phyloP scores from a whole-genome alignment of 345 rosid species.

The Theobroma cacao region DNA sequence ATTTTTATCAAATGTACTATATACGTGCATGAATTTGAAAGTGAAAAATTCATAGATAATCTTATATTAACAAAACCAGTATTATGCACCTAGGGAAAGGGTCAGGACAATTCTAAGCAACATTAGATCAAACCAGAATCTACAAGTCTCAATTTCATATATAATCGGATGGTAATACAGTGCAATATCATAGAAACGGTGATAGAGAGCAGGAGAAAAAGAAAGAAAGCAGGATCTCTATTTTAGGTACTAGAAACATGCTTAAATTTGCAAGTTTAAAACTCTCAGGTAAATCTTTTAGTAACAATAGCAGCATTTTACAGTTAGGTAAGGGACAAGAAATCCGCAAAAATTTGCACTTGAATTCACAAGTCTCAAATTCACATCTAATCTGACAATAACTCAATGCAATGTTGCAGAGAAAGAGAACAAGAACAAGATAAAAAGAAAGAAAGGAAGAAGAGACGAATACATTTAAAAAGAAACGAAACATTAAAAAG shows the following conservation, averaged over 20 bases:
- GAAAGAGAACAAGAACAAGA: not conserved
- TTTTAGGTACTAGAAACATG: not conserved
- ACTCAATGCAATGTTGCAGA: not conserved
- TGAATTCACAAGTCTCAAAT: not conserved
- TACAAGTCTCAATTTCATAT: not conserved
- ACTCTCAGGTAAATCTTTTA: not conserved
- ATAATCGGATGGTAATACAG: not conserved
- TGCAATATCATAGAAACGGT: not conserved
- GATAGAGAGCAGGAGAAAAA: not conserved
- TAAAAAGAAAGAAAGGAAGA: not conserved
- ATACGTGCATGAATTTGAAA: not conserved
- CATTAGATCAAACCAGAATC: not conserved
- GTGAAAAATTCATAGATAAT: too few species aligned
- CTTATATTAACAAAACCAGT: too few species aligned
- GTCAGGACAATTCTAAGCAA: not conserved
- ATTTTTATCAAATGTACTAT: too few species aligned
- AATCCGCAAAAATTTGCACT: not conserved
- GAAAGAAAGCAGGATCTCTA: not conserved
- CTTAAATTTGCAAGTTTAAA: not conserved
- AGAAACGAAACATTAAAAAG: not conserved
- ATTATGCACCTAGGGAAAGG: not conserved
- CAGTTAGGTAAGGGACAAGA: not conserved
- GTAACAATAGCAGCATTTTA: not conserved
- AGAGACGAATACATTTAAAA: too few species aligned
- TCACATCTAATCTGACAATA: not conserved